Conservation (phyloP, 1,284 basidiomycete genomes). For the Ustilago hordei region DNA sequence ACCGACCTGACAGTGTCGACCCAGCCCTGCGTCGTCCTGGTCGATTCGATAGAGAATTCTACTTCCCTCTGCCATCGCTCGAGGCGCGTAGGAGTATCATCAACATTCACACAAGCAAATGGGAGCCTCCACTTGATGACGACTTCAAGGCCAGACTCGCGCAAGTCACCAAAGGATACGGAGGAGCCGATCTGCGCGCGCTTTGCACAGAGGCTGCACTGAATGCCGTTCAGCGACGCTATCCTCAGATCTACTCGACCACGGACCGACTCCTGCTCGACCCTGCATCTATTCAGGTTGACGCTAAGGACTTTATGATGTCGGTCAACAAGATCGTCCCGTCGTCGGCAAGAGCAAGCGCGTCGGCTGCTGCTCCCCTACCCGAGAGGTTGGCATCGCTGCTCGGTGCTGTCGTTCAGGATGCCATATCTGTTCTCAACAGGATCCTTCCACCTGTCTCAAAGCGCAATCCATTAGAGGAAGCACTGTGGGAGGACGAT, state of each 20-base stretch:
- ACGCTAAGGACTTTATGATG: slow-evolving; percentile 95
- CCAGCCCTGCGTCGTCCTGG: slow-evolving; percentile 94
- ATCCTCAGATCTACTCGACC: slow-evolving; percentile 97
- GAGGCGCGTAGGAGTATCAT: slow-evolving; percentile 90
- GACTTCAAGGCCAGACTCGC: slow-evolving; percentile 80
- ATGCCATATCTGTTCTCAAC: slow-evolving; percentile 78
- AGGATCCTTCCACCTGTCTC: slow-evolving; percentile 70
- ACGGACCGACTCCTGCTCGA: slow-evolving; percentile 86
- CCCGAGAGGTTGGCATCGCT: slow-evolving; percentile 88
- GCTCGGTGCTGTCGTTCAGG: slow-evolving; percentile 78
- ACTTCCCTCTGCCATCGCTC: slow-evolving; percentile 89
- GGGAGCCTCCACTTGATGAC: slow-evolving; percentile 84
- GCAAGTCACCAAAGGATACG: slow-evolving; percentile 94
- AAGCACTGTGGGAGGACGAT: slow-evolving; percentile 80
- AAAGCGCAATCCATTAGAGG: slow-evolving; percentile 77
- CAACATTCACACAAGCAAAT: slow-evolving; percentile 88
- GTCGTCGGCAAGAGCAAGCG: slow-evolving; percentile 89
- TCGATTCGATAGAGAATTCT: slow-evolving; percentile 97
- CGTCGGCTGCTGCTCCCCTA: slow-evolving; percentile 85
- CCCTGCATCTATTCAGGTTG: slow-evolving; percentile 86
- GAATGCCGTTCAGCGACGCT: slow-evolving; percentile 93
- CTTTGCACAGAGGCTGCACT: slow-evolving; percentile 87
- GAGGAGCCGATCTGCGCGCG: slow-evolving; percentile 89
- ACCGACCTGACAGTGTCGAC: slow-evolving; percentile 95
- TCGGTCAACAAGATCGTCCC: slow-evolving; percentile 86